Evolutionary conservation across 2,329 filamentous ascomycete species (phyloP).

Genomic region (Raffaelea ambrosiae): DNA sequence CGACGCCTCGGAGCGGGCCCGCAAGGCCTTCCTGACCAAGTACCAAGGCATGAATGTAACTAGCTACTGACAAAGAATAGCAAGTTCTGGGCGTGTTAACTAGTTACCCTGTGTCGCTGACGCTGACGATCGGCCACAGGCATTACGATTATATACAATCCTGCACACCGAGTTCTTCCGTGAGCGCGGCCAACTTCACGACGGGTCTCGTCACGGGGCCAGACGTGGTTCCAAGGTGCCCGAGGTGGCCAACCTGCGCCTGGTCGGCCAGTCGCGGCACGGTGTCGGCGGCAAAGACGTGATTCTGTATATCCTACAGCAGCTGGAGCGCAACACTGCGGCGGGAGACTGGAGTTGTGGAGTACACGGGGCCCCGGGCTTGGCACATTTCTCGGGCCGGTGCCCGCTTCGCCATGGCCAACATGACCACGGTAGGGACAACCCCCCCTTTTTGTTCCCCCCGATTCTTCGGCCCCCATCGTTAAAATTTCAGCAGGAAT

Average conservation of each 20-base stretch:
- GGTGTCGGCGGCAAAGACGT: conserved; percentile 30
- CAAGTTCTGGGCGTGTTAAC: too few species aligned
- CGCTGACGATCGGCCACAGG: too few species aligned
- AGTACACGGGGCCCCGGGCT: conserved; percentile 25
- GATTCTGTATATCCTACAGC: conserved; percentile 26
- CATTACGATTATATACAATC: conserved; percentile 23
- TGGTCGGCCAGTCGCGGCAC: conserved; percentile 21
- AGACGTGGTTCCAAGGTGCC: conserved; percentile 32
- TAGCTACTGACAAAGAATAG: too few species aligned
- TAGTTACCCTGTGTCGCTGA: not conserved
- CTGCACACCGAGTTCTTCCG: conserved; percentile 31
- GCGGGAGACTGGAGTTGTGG: conserved; percentile 28
- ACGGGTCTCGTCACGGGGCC: conserved; percentile 27
- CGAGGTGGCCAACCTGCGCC: conserved; percentile 23
- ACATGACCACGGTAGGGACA: conserved; percentile 21
- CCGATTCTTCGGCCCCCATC: too few species aligned
- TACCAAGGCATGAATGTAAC: conserved; percentile 24
- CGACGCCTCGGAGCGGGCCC: conserved; percentile 25
- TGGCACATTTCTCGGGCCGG: conserved; percentile 25
- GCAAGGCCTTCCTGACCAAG: conserved; percentile 32
- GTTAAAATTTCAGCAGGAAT: conserved; percentile 24
- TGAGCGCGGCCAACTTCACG: conserved; percentile 27
- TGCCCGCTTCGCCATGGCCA: conserved; percentile 29
- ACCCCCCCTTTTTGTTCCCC: too few species aligned
- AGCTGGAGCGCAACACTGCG: conserved; percentile 29